Evolutionary conservation across 352 stramenopile species (phyloP).

Genomic region (Phytophthora lateralis): DNA sequence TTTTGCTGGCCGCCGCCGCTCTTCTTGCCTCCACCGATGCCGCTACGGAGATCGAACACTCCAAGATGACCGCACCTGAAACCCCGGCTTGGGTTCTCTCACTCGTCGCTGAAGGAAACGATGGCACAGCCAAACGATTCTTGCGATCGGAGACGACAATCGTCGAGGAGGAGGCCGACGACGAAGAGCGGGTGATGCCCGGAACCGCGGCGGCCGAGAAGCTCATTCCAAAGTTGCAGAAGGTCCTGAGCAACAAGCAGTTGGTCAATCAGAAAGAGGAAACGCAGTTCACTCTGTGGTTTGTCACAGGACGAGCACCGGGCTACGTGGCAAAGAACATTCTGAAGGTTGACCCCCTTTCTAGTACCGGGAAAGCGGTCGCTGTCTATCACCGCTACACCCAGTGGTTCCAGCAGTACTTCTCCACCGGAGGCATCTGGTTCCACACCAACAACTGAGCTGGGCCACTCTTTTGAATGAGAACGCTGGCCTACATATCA

Average conservation of each 20-base stretch:
- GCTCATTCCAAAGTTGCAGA: slow-evolving; percentile 1
- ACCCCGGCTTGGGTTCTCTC: not conserved
- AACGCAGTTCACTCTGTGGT: not conserved
- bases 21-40: not conserved
- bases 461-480: not conserved
- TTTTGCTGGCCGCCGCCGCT: not conserved
- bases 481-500: not conserved
- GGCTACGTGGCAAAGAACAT: not conserved
- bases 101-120: not conserved
- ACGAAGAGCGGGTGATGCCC: not conserved
- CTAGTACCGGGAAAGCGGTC: slow-evolving; percentile 1
- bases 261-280: not conserved
- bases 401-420: not conserved
- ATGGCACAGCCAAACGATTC: not conserved
- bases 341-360: not conserved
- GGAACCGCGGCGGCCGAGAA: not conserved
- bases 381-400: not conserved
- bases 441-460: not conserved
- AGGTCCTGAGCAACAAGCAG: slow-evolving; percentile 1
- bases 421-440: not conserved
- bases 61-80: not conserved
- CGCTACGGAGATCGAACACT: not conserved
- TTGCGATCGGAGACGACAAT: not conserved
- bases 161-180: not conserved
- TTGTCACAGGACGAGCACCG: not conserved